Conservation (phyloP, 176 grass and related monocot genomes). For the Bolboschoenus planiculmis region DNA sequence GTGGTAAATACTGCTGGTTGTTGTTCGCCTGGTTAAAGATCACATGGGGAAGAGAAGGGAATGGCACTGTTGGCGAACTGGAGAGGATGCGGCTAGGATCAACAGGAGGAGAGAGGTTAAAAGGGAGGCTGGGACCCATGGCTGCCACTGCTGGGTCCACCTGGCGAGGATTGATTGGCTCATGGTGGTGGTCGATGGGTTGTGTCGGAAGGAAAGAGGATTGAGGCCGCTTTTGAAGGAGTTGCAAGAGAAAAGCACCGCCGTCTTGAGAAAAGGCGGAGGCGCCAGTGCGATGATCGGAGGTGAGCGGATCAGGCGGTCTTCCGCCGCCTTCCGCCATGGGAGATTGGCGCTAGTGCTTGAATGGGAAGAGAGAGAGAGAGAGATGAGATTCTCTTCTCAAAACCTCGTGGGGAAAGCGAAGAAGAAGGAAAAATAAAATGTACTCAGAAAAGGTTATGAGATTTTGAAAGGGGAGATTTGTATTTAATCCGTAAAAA, state of each 20-base stretch:
- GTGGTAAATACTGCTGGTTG: slow-evolving; percentile 1
- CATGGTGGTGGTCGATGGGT: not conserved
- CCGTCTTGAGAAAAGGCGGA: not conserved
- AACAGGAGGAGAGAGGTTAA: slow-evolving; percentile 4
- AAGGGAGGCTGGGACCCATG: slow-evolving; percentile 2
- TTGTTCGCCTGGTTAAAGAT: slow-evolving; percentile 4
- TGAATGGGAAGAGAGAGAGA: not conserved
- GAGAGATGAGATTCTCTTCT: not conserved
- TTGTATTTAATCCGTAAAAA: not conserved
- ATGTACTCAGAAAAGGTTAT: not conserved
- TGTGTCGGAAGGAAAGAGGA: slow-evolving; percentile 10
- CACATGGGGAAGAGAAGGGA: not conserved
- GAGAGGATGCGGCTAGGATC: slow-evolving; percentile 14
- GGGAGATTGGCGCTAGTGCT: not conserved
- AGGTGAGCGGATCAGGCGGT: not conserved
- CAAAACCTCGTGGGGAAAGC: not conserved
- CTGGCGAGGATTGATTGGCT: slow-evolving; percentile 9
- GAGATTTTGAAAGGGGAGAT: not conserved
- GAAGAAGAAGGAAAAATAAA: not conserved
- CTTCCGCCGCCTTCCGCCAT: slow-evolving; percentile 21
- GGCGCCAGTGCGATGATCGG: not conserved
- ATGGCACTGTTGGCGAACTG: slow-evolving; percentile 15
- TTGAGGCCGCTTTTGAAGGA: slow-evolving; percentile 6
- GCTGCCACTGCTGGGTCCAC: slow-evolving; percentile 16
- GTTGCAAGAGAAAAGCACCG: slow-evolving; percentile 17